Evolutionary conservation across 805 yeast species (phyloP).

Genomic region (Candida krabiensis): DNA sequence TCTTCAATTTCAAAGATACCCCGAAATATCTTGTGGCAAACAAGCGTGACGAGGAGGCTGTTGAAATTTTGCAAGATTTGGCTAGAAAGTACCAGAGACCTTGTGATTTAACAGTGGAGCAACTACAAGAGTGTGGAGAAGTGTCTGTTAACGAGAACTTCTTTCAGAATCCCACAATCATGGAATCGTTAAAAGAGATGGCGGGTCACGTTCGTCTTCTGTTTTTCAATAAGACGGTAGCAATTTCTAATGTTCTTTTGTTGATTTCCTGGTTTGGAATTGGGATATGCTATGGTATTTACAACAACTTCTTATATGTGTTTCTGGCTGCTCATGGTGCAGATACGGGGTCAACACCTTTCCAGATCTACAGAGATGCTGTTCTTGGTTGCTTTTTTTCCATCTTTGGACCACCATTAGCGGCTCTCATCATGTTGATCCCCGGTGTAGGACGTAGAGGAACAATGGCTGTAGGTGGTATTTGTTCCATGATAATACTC

Average conservation of each 20-base stretch:
- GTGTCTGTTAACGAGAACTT: slow-evolving; percentile 13
- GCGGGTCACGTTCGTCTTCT: slow-evolving; percentile 41
- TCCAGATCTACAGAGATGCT: slow-evolving; percentile 42
- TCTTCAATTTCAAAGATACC: slow-evolving; percentile 39
- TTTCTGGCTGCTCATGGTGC: slow-evolving; percentile 47
- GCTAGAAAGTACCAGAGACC: slow-evolving; percentile 40
- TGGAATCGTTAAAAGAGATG: not conserved
- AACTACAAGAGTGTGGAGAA: slow-evolving; percentile 39
- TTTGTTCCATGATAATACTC: slow-evolving; percentile 49
- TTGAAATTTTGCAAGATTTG: slow-evolving; percentile 38
- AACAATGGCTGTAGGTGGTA: slow-evolving; percentile 44
- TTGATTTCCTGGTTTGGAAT: slow-evolving; percentile 49
- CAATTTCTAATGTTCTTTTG: slow-evolving; percentile 39
- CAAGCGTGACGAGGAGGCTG: slow-evolving; percentile 44
- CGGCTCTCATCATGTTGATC: slow-evolving; percentile 32
- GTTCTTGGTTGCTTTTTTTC: slow-evolving; percentile 40
- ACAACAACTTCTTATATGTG: slow-evolving; percentile 46
- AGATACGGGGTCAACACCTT: slow-evolving; percentile 34
- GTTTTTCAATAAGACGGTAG: slow-evolving; percentile 42
- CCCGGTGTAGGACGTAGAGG: slow-evolving; percentile 48
- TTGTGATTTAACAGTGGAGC: slow-evolving; percentile 39
- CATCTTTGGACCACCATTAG: slow-evolving; percentile 47
- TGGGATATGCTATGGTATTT: slow-evolving; percentile 50
- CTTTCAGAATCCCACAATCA: slow-evolving; percentile 6
- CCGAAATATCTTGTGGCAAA: slow-evolving; percentile 20